Base-by-base conservation (phyloP, 139 green algal genomes). In the Chlorokybus atmophyticus region DNA sequence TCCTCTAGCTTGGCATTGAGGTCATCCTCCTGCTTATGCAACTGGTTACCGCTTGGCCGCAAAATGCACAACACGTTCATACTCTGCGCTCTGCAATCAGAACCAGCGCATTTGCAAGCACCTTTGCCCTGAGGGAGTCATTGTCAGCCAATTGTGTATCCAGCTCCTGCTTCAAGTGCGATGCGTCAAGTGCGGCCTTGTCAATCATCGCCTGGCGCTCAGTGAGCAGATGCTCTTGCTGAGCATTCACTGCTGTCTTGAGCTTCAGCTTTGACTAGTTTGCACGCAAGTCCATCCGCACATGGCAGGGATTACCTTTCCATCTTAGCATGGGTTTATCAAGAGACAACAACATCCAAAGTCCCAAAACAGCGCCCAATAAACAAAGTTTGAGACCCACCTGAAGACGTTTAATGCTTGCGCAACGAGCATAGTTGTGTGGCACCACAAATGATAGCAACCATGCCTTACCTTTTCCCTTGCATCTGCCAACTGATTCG, bases 201-300 rank as follows among this genome's bases (percentile, higher is more conserved):
- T 71, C 52, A n/a, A 79, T 29, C 10, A 41, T 38, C 41, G 44
- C 23, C 40, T 90, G 82, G 0, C 74, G 58, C 26, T 68, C 62
- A 30, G 68, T 42, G 55, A 87, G 63, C 72, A 88, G 79, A 52
- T 84, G 71, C 65, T 94, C 85, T 69, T 92, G 82, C n/a, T 80
- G 78, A 32, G 71, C 40, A 0, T 88, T 71, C 38, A 90, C 84
- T 30, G 78, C 76, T 6, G 75, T 42, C 56, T 86, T 86, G 44
- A 84, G 75, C 67, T 81, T 79, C 4, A 74, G 41, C 73, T 89
- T 90, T 57, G 88, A 79, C 50, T 76, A 77, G 0, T 55, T 21
- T 4, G 6, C 10, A 21, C 42, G 42, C 42, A 52, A 4, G 42
- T 52, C 42, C 14, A 21, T 14, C 14, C 6, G 4, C 35, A 14